Conservation (phyloP, 768 basidiomycete genomes). For the Daedaleopsis nitida region DNA sequence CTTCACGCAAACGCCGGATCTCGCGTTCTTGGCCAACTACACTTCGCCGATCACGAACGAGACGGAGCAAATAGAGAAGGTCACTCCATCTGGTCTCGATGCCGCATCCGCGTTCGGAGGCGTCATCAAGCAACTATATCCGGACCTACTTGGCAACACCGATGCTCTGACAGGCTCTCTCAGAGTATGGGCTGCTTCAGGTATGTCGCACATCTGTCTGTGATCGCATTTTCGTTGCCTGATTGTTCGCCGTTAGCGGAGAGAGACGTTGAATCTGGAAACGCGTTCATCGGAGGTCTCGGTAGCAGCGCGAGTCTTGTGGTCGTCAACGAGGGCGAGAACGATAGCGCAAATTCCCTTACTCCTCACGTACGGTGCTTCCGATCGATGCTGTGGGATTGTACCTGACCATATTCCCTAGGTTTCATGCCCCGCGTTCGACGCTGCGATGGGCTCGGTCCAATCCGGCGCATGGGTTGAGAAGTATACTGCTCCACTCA, state of each 20-base stretch:
- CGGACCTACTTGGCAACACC: conserved; percentile 9
- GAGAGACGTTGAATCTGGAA: conserved; percentile 17
- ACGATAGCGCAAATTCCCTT: conserved; percentile 19
- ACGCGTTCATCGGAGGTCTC: conserved; percentile 13
- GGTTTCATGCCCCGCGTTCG: conserved; percentile 16
- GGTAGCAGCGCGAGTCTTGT: conserved; percentile 13
- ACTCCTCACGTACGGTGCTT: conserved; percentile 18
- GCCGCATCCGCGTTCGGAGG: conserved; percentile 19
- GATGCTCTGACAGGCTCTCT: neutral
- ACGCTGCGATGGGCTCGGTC: conserved; percentile 19
- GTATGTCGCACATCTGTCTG: neutral
- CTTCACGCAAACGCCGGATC: conserved; percentile 9
- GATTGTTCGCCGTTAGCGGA: neutral
- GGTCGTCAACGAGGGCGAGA: conserved; percentile 18
- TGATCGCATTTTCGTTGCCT: neutral
- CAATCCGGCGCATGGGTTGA: conserved; percentile 17
- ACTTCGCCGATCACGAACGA: conserved; percentile 20
- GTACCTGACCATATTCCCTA: neutral
- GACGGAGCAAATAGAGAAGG: conserved; percentile 20
- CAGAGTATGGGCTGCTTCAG: conserved; percentile 20
- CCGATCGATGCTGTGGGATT: too few species aligned
- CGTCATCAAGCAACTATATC: conserved; percentile 15
- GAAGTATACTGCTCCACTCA: conserved; percentile 23
- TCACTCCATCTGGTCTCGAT: conserved; percentile 19
- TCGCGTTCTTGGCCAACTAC: conserved; percentile 19